Percentiles rank a stretch among this genome's conserved stretches.
Conservation (phyloP, 257 asterid genomes). For the Perilla frutescens region DNA sequence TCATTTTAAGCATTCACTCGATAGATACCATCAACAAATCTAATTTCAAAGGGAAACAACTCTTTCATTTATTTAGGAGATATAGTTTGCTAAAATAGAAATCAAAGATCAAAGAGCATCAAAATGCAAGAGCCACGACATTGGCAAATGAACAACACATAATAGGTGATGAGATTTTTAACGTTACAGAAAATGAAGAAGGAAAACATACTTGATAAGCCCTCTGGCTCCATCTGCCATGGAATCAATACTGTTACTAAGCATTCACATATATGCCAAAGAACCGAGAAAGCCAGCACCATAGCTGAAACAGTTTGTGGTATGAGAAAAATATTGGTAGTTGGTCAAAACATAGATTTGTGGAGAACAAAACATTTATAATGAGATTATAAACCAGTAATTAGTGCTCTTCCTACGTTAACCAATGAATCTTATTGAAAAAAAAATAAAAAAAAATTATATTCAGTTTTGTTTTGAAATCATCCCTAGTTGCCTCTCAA, state of each 20-base stretch:
- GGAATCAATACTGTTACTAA: slow-evolving; percentile 82
- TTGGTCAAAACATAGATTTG: not conserved
- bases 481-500: slow-evolving; percentile 11
- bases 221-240: slow-evolving; percentile 93
- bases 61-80: not conserved
- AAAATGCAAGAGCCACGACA: slow-evolving; percentile 11
- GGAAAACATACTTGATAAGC: slow-evolving; percentile 67
- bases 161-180: not conserved
- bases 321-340: slow-evolving; percentile 3
- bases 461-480: not conserved
- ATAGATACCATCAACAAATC: too few relatives aligned
- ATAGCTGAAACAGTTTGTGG: slow-evolving; percentile 58
- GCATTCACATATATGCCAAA: slow-evolving; percentile 88
- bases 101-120: slow-evolving; percentile 20
- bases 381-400: not conserved
- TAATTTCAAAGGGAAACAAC: too few relatives aligned
- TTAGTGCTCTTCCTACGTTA: slow-evolving; percentile 10
- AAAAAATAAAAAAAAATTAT: not conserved
- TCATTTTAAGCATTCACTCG: too few relatives aligned
- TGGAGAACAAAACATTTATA: too few relatives aligned
- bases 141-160: slow-evolving; percentile 9
- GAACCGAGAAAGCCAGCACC: slow-evolving; percentile 86
- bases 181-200: slow-evolving; percentile 5
- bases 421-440: not conserved
- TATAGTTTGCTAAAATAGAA: not conserved